Evolutionary conservation across 305 asterid species (phyloP), one percentile per base, ranked within the genome.

Genomic region (Petunia hybrid): DNA sequence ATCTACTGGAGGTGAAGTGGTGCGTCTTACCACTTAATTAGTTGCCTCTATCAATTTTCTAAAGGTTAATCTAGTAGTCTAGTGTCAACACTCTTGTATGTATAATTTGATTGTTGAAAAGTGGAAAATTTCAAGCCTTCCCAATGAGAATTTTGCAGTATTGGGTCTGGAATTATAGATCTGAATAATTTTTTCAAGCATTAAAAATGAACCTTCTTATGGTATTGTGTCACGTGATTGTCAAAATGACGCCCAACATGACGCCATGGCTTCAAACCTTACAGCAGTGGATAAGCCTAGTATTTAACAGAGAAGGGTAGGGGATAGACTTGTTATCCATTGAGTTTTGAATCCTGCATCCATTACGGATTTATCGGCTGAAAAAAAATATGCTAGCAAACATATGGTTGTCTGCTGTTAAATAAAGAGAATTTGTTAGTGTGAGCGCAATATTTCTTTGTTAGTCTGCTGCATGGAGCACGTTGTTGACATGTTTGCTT

Each of bases 11-110:
- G 57, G n/a, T 53, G n/a, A 3, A 53, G 12, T 53, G n/a, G 57
- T 10, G 57, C n/a, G 9, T 53, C 5, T 53, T 53, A 53, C 57
- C 57, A 53, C 12, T 53, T 71, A 22, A 43, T 71, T 45, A 71
- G 62, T 71, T 71, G 45, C 43, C 45, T 71, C 60, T 31, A 71
- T 31, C 78, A 48, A 48, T 73, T 51, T 51, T 73, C 63, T 38
- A 22, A 35, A 73, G 48, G 13, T 51, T 51, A 16, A 35, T 73
- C 8, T 51, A 10, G 38, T 48, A 51, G 35, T 48, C 78, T 12
- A 48, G 35, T 48, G 10, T 13, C 61, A 36, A 51, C 63, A 51
- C 14, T 12, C 8, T 1, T 51, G 78, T 73, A 51, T 73, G 63
- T 48, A 51, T 51, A 16, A 36, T 73, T 73, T 48, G 62, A 48